Evolutionary conservation across 139 green algal genomes (phyloP), one percentile per base, ranked within the genome.

Genomic region (Auxenochlorella pyrenoidosa): DNA sequence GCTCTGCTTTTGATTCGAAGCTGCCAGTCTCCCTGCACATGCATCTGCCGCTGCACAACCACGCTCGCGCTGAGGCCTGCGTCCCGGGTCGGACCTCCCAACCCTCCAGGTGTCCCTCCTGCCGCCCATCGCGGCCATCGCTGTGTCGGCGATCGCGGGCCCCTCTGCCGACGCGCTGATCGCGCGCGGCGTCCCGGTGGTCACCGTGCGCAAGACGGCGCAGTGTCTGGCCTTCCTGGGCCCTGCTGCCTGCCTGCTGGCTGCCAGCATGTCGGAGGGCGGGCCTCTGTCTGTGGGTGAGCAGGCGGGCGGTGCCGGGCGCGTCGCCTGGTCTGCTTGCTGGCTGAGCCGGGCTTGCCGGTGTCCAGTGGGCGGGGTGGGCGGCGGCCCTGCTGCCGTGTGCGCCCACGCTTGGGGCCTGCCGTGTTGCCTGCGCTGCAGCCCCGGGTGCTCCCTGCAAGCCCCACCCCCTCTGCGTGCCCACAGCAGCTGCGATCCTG

Each of bases 161-260:
- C 94, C 95, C 15, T 83, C 90, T 26, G 95, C 95, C 1, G 97
- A 99, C 86, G 75, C 70, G 21, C 90, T 98, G 22, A 93, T 99
- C 36, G 90, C 84, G n/a, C 66, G 79, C 3, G 96, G 96, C 8
- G 77, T 95, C 84, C 85, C 89, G 8, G 85, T 97, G 47, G 80
- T 88, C 13, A 85, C 75, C 4, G 96, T 99, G 71, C 94, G 98
- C 71, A 99, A 99, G 90, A 63, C 94, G 10, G 92, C 91, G 63
- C 97, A 99, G 93, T 89, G 83, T 68, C 91, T 93, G 22, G 96
- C 96, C 18, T 99, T 99, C 90, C 63, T 99, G 82, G 91, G 94
- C 19, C 97, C 97, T 6, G 95, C 97, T 0, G 36, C 83, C 3
- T 97, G 95, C 88, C 94, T 99, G 90, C 43, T 94, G 40, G 92